Evolutionary conservation across 768 basidiomycete genomes (phyloP), one percentile per base, ranked within the genome.

Genomic region (Daedaleopsis sinensis): DNA sequence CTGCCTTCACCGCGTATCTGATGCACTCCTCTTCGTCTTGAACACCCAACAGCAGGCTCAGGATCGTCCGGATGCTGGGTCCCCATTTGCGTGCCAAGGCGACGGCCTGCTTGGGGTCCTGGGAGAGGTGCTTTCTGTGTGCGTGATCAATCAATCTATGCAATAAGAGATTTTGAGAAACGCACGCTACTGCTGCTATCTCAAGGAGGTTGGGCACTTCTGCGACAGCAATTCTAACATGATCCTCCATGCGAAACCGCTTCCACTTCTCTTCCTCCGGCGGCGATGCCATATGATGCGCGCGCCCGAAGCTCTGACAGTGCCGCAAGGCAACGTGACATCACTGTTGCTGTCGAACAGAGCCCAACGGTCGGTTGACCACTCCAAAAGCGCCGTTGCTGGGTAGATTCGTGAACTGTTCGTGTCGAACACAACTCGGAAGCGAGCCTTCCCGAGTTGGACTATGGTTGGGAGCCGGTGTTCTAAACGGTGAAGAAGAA

Each of bases 401-500:
- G n/a, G n/a, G n/a, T n/a, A n/a, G n/a, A n/a, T n/a, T n/a, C n/a
- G 37, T 18, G 10, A 55, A 18, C 52, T 16, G 8, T 21, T 54
- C 8, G 18, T 23, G 19, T 37, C n/a, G 54, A 55, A 55, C 11
- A 55, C 18, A n/a, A 42, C 24, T n/a, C n/a, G n/a, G n/a, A 42
- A 32, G 32, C 18, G 10, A 19, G 42, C 9, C 12, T 12, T 8
- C n/a, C 2, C 11, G 13, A 55, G 13, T 9, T 55, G 54, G 39
- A 55, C 24, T 23, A 39, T 39, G 7, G 54, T 55, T 5, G 54
- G 54, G 27, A 55, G 54, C 27, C 18, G 19, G 18, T 24, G 54
- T 39, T 55, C 54, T 10, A 55, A 39, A 27, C 54, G 54, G 21
- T 55, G 13, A 12, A 55, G 39, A 2, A 55, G 54, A 12, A 55